Percentiles rank a stretch among this genome's conserved stretches.
phyloP scores from a whole-genome alignment of 352 stramenopile genomes.

The Bremia lactucae region DNA sequence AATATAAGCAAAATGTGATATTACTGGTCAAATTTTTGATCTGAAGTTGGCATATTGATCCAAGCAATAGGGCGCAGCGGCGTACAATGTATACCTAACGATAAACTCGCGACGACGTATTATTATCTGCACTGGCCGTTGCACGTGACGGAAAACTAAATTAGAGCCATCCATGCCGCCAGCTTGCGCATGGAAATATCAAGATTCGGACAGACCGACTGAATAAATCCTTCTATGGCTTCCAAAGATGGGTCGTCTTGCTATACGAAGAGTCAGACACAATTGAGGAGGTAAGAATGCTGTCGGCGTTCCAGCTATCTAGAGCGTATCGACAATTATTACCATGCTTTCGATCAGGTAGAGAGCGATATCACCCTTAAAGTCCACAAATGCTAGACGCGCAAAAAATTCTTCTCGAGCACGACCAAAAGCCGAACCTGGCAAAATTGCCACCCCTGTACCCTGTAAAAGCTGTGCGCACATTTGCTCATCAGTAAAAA shows the following conservation, averaged over 20 bases:
- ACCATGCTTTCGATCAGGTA: constrained; percentile 85
- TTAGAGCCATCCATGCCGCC: constrained; percentile 48
- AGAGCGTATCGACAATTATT: not conserved
- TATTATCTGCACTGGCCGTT: constrained; percentile 1
- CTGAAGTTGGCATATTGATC: constrained; percentile 1
- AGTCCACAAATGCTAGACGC: constrained; percentile 80
- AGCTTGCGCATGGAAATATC: constrained; percentile 76
- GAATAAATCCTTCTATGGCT: constrained; percentile 75
- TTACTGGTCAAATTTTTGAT: too few relatives aligned
- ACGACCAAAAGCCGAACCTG: constrained; percentile 76
- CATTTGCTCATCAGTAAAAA: constrained; percentile 62
- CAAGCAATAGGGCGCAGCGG: too few relatives aligned
- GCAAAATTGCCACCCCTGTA: constrained; percentile 78
- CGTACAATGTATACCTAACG: not conserved
- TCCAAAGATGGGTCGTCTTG: constrained; percentile 60
- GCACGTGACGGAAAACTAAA: constrained; percentile 12
- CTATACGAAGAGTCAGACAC: constrained; percentile 15
- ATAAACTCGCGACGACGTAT: not conserved
- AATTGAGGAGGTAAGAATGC: constrained; percentile 1
- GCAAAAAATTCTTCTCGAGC: constrained; percentile 64
- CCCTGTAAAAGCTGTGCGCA: constrained; percentile 70
- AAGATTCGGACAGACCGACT: constrained; percentile 82
- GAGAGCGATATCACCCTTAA: constrained; percentile 79
- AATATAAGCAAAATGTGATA: too few relatives aligned
- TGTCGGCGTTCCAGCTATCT: constrained; percentile 4